Conservation (phyloP, 768 basidiomycete genomes). For the Lactarius deliciosus region DNA sequence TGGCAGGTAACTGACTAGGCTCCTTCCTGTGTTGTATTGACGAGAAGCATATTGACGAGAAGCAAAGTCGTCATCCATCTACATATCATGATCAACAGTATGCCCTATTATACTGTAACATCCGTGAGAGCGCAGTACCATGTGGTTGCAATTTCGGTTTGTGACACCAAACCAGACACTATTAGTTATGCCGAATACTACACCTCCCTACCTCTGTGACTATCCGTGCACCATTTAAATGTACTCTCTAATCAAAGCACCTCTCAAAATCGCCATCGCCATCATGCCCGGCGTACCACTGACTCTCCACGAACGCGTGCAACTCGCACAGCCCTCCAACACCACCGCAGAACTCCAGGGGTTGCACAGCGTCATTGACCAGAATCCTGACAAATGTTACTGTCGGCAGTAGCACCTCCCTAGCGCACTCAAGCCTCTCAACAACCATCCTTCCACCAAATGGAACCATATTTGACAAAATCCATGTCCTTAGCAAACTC, state of each 20-base stretch:
- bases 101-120: too few species aligned
- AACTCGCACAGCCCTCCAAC: constrained; percentile 62
- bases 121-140: too few species aligned
- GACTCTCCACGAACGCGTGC: constrained; percentile 65
- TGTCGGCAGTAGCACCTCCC: constrained; percentile 4
- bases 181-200: too few species aligned
- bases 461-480: constrained; percentile 60
- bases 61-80: too few species aligned
- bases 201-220: background rate
- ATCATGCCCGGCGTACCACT: constrained; percentile 62
- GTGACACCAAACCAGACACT: too few species aligned
- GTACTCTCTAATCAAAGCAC: constrained; percentile 38
- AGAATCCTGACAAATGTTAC: constrained; percentile 62
- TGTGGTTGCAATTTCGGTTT: too few species aligned
- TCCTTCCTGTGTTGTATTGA: too few species aligned
- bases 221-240: background rate
- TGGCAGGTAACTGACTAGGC: too few species aligned
- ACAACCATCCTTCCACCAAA: constrained; percentile 74
- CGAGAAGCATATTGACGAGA: too few species aligned
- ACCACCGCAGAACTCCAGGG: constrained; percentile 59
- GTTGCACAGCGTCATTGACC: constrained; percentile 72
- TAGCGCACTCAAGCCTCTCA: constrained; percentile 60
- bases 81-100: too few species aligned
- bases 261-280: constrained; percentile 72
- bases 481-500: constrained; percentile 44